phyloP scores from a whole-genome alignment of 257 asterid species.

The Thymus quinquecostatus region DNA sequence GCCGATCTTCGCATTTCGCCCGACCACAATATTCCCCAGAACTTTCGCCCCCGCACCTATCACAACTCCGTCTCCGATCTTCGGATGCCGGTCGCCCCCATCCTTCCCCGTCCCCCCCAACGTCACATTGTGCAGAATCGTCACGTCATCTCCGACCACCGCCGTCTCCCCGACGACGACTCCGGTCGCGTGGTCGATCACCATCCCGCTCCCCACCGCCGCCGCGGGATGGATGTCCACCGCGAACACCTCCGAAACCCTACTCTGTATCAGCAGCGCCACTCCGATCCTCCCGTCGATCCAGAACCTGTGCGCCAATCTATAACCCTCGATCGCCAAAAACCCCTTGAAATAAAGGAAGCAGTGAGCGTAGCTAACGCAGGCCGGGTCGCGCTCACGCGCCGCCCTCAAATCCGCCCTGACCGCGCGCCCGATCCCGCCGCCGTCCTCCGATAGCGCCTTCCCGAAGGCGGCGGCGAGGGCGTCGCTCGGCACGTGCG shows the following conservation, averaged over 20 bases:
- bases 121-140: slow-evolving; percentile 78
- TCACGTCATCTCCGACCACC: slow-evolving; percentile 70
- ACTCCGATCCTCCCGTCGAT: slow-evolving; percentile 35
- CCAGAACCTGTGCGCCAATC: slow-evolving; percentile 50
- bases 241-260: slow-evolving; percentile 55
- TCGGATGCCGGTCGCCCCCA: slow-evolving; percentile 79
- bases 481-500: slow-evolving; percentile 35
- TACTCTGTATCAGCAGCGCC: slow-evolving; percentile 48
- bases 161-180: slow-evolving; percentile 88
- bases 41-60: slow-evolving; percentile 79
- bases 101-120: slow-evolving; percentile 87
- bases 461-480: slow-evolving; percentile 36
- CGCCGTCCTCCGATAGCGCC: slow-evolving; percentile 25
- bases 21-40: slow-evolving; percentile 66
- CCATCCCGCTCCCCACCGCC: slow-evolving; percentile 45
- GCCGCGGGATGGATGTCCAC: slow-evolving; percentile 65
- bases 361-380: slow-evolving; percentile 46
- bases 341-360: slow-evolving; percentile 57
- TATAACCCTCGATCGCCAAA: slow-evolving; percentile 49
- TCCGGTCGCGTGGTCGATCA: slow-evolving; percentile 76
- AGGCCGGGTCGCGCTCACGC: slow-evolving; percentile 58
- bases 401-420: slow-evolving; percentile 43
- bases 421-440: slow-evolving; percentile 33
- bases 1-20: slow-evolving; percentile 65
- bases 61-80: slow-evolving; percentile 75